Evolutionary conservation across 2,329 filamentous ascomycete species (phyloP).

Genomic region (Colletotrichum sp.): DNA sequence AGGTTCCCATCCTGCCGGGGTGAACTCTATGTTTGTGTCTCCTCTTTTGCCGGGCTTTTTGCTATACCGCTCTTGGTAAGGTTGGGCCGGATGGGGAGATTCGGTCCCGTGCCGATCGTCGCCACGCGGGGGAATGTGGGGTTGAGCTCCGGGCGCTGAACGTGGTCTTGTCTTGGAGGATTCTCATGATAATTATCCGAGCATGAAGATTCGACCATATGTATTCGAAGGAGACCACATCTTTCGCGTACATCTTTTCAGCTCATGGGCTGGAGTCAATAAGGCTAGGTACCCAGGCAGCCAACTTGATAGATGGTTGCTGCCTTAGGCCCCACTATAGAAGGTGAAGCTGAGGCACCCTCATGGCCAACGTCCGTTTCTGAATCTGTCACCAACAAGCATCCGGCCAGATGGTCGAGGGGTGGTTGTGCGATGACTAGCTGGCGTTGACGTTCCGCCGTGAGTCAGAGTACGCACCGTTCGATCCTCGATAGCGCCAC

Average conservation of each 20-base stretch:
- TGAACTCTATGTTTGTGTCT: not conserved
- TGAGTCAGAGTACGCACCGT: not conserved
- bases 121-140: not conserved
- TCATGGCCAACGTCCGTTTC: not conserved
- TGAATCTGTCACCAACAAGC: not conserved
- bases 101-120: not conserved
- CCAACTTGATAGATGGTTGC: not conserved
- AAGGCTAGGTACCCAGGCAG: not conserved
- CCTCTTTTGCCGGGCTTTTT: not conserved
- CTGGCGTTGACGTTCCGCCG: not conserved
- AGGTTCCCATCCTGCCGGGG: not conserved
- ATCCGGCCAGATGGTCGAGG: not conserved
- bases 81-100: not conserved
- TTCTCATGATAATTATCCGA: not conserved
- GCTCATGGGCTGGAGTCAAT: not conserved
- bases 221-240: not conserved
- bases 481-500: not conserved
- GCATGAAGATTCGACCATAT: not conserved
- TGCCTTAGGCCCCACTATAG: not conserved
- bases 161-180: not conserved
- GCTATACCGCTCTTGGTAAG: not conserved
- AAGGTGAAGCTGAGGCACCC: not conserved
- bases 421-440: not conserved
- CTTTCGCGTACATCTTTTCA: not conserved
- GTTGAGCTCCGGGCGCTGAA: not conserved